phyloP scores from a whole-genome alignment of 2,329 filamentous ascomycete species.

The Fusarium sp. region DNA sequence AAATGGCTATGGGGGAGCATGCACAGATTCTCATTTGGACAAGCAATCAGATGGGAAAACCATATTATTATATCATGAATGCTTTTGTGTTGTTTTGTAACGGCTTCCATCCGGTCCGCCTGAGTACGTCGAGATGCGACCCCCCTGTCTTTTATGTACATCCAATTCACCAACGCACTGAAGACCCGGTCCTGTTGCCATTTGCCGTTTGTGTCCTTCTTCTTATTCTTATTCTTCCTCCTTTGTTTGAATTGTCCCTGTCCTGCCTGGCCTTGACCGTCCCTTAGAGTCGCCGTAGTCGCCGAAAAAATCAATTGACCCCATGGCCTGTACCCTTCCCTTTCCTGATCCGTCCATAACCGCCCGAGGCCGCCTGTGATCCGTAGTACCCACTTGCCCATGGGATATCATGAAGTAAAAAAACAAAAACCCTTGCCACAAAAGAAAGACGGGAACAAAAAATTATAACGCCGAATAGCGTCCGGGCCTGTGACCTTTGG shows the following conservation, averaged over 20 bases:
- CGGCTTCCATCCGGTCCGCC: constrained; percentile 14
- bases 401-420: constrained; percentile 44
- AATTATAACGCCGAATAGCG: constrained; percentile 40
- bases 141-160: constrained; percentile 33
- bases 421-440: constrained; percentile 35
- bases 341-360: constrained; percentile 36
- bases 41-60: constrained; percentile 11
- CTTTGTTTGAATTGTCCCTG: constrained; percentile 18
- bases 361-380: constrained; percentile 34
- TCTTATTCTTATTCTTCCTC: neutral
- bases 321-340: constrained; percentile 29
- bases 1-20: neutral
- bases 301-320: constrained; percentile 33
- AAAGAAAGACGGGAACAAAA: constrained; percentile 34
- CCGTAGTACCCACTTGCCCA: constrained; percentile 40
- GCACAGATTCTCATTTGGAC: neutral
- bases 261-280: constrained; percentile 21
- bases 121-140: constrained; percentile 19
- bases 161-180: constrained; percentile 30
- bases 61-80: constrained; percentile 33
- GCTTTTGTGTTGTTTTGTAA: constrained; percentile 27
- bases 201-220: constrained; percentile 32
- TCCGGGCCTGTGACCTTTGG: constrained; percentile 27
- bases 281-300: constrained; percentile 32
- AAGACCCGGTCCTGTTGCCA: constrained; percentile 39